Conservation (phyloP, 1,139 yeast genomes). For the Arxiozyma slooffiae region DNA sequence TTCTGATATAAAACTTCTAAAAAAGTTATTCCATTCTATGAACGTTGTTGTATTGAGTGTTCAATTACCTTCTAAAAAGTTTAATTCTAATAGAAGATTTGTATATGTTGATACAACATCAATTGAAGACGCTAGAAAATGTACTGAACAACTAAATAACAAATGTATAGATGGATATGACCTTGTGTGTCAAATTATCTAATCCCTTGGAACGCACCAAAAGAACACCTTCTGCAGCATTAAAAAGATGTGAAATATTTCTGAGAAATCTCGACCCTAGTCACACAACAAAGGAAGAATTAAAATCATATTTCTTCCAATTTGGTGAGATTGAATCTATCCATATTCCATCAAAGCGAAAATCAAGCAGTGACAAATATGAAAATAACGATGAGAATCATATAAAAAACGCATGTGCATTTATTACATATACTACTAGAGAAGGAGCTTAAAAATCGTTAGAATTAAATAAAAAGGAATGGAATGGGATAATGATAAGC, state of each 20-base stretch:
- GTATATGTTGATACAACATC: slow-evolving; percentile 59
- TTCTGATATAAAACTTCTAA: slow-evolving; percentile 36
- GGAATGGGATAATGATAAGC: slow-evolving; percentile 38
- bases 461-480: slow-evolving; percentile 30
- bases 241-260: slow-evolving; percentile 47
- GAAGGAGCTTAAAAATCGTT: slow-evolving; percentile 35
- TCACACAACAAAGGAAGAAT: slow-evolving; percentile 24
- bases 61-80: slow-evolving; percentile 58
- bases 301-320: slow-evolving; percentile 33
- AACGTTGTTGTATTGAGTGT: slow-evolving; percentile 43
- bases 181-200: slow-evolving; percentile 51
- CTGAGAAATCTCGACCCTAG: slow-evolving; percentile 44
- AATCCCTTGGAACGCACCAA: slow-evolving; percentile 38
- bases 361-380: slow-evolving; percentile 8
- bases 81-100: slow-evolving; percentile 52
- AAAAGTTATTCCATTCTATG: slow-evolving; percentile 26
- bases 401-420: slow-evolving; percentile 45
- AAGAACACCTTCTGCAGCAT: slow-evolving; percentile 36
- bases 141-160: slow-evolving; percentile 40
- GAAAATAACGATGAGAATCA: not conserved
- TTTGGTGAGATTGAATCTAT: slow-evolving; percentile 44
- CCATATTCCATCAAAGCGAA: slow-evolving; percentile 35
- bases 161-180: slow-evolving; percentile 27
- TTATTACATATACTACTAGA: slow-evolving; percentile 36
- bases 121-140: slow-evolving; percentile 40